Base-by-base conservation (phyloP, 2,329 filamentous ascomycete genomes). In the Aspergillus versicolor region DNA sequence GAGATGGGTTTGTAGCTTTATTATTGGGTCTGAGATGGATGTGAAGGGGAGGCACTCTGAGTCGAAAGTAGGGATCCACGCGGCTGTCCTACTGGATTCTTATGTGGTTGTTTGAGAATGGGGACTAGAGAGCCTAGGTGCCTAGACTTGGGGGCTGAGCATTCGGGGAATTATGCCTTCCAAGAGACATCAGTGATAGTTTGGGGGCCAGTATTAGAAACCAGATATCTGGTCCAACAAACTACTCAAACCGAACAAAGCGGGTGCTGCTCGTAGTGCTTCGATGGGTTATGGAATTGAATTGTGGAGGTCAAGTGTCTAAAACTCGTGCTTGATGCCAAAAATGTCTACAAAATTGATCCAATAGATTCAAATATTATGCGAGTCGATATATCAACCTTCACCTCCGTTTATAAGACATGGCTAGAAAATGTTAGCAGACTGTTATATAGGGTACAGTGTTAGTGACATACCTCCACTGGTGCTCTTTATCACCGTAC, bases 401-500 rank as follows among this genome's bases (percentile, higher is more conserved):
- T 37, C 17, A 8, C 22, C 27, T 30, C 32, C 15, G n/a, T 37
- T 47, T 46, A 53, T 34, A 71, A 57, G 34, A 65, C 57, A 51
- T 63, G 61, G 57, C 68, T 70, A 48, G 7, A 30, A 11, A 6
- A 34, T 50, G 55, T 57, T 44, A 57, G 54, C 38, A 47, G 12
- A 54, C 44, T 27, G 3, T 53, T 65, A 46, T 62, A 61, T 56
- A 57, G 22, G 13, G 13, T 3, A 34, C 24, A 27, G 19, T 21
- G 17, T 19, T 21, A 44, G 41, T 37, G 42, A 70, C 78, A 74
- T 87, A 88, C 82, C 92, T 97, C 94, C 94, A 99, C 64, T 88
- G 83, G 74, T 97, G 91, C 73, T 91, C 85, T 76, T 93, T 89
- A 63, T 97, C 92, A 62, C 94, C 94, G 73, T 97, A 97, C 79